phyloP scores from a whole-genome alignment of 2,329 filamentous ascomycete genomes.

The Aspergillus hiratsukae region DNA sequence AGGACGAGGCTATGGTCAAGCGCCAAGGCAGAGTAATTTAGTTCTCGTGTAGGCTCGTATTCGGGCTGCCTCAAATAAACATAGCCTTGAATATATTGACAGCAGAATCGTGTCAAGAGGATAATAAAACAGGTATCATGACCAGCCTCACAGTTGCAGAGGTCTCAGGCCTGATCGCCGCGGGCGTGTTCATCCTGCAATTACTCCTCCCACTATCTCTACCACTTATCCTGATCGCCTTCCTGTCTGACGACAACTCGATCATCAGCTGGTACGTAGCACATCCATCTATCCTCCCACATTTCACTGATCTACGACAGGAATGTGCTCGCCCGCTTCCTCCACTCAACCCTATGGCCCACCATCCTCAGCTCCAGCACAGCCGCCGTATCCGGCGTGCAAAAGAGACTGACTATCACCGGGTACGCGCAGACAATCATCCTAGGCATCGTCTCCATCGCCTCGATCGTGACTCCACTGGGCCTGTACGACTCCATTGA shows the following conservation, averaged over 20 bases:
- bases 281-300: not conserved
- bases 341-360: slow-evolving; percentile 44
- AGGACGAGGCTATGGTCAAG: too few species aligned
- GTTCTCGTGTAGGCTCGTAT: not conserved
- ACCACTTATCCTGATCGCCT: slow-evolving; percentile 33
- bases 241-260: slow-evolving; percentile 34
- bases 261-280: slow-evolving; percentile 35
- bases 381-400: slow-evolving; percentile 28
- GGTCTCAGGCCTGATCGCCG: slow-evolving; percentile 40
- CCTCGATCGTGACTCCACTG: slow-evolving; percentile 45
- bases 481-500: slow-evolving; percentile 42
- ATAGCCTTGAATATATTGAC: too few species aligned
- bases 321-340: slow-evolving; percentile 33
- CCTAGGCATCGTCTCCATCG: slow-evolving; percentile 33
- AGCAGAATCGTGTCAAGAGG: too few species aligned
- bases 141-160: slow-evolving; percentile 31
- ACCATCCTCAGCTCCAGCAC: slow-evolving; percentile 38
- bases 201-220: slow-evolving; percentile 34
- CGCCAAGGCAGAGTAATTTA: not conserved
- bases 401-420: slow-evolving; percentile 20
- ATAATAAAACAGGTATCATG: too few species aligned
- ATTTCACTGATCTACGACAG: slow-evolving; percentile 13
- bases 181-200: slow-evolving; percentile 34
- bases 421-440: slow-evolving; percentile 24
- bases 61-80: not conserved